Evolutionary conservation across 1,139 yeast genomes (phyloP).

Genomic region (Nadsonia commutata): DNA sequence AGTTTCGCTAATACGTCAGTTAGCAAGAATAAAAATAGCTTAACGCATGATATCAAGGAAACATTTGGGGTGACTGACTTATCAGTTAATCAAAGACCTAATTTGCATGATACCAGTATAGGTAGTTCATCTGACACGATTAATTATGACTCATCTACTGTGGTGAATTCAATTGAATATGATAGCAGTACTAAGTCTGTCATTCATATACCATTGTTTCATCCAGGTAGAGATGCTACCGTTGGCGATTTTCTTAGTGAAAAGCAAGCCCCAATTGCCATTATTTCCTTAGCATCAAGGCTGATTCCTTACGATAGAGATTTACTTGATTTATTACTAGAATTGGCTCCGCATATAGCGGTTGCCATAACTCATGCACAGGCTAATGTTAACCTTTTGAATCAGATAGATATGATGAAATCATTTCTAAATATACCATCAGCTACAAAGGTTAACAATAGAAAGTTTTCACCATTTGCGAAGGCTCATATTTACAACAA

Average conservation of each 20-base stretch:
- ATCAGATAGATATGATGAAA: constrained; percentile 8
- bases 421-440: no score
- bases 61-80: constrained; percentile 16
- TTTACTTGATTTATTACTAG: constrained; percentile 14
- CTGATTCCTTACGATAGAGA: constrained; percentile 21
- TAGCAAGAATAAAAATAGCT: background rate
- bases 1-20: background rate
- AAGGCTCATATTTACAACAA: background rate
- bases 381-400: constrained; percentile 17
- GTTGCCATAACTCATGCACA: constrained; percentile 19
- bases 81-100: background rate
- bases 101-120: constrained; percentile 3
- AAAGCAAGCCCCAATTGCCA: constrained; percentile 20
- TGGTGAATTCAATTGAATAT: constrained; percentile 17
- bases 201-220: constrained; percentile 19
- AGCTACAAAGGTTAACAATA: background rate
- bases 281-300: constrained; percentile 20
- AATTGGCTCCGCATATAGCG: constrained; percentile 22
- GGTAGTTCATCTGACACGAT: background rate
- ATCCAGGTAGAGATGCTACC: constrained; percentile 9
- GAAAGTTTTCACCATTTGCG: background rate
- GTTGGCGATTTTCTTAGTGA: constrained; percentile 1
- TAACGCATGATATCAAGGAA: constrained; percentile 12
- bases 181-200: constrained; percentile 20
- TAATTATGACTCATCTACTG: constrained; percentile 3